Conservation (phyloP, 192 early-diverging fungal genomes). For the Dimargaris xerosporica region DNA sequence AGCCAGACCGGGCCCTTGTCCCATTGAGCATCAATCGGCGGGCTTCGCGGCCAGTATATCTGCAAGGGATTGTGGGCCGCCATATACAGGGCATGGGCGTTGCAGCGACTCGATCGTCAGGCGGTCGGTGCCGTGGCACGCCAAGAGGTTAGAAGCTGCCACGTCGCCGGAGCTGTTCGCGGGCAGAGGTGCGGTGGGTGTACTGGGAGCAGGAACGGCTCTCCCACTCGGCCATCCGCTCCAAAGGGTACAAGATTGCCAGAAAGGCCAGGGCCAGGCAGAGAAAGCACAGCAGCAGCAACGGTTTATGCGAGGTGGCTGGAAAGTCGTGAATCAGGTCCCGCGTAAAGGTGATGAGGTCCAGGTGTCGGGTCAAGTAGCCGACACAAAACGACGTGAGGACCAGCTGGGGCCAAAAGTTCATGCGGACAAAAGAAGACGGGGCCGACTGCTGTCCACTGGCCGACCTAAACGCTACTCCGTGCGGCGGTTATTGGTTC, state of each 20-base stretch:
- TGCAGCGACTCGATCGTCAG: constrained; percentile 16
- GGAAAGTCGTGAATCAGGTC: constrained; percentile 25
- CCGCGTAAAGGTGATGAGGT: constrained; percentile 32
- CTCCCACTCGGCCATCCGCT: constrained; percentile 27
- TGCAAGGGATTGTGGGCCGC: constrained; percentile 15
- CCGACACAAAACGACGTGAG: constrained; percentile 32
- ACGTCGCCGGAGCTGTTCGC: constrained; percentile 30
- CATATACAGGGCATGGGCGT: constrained; percentile 25
- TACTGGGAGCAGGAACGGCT: constrained; percentile 19
- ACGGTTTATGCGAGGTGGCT: constrained; percentile 19
- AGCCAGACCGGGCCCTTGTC: constrained; percentile 23
- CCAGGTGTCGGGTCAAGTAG: constrained; percentile 32
- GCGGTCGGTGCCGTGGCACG: constrained; percentile 19
- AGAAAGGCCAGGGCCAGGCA: constrained; percentile 19
- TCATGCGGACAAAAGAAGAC: background rate
- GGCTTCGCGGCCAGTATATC: background rate
- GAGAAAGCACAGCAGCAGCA: constrained; percentile 20
- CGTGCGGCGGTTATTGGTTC: no score
- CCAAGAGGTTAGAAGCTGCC: constrained; percentile 25
- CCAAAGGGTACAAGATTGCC: constrained; percentile 24
- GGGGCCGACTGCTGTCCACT: no score
- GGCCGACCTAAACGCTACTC: no score
- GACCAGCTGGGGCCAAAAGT: constrained; percentile 18
- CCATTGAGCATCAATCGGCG: background rate
- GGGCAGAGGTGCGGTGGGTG: constrained; percentile 25